A percentile compares a stretch with the other conserved stretches of the same genome.
phyloP scores from a whole-genome alignment of 345 rosid genomes.

The Erodium maritimum region DNA sequence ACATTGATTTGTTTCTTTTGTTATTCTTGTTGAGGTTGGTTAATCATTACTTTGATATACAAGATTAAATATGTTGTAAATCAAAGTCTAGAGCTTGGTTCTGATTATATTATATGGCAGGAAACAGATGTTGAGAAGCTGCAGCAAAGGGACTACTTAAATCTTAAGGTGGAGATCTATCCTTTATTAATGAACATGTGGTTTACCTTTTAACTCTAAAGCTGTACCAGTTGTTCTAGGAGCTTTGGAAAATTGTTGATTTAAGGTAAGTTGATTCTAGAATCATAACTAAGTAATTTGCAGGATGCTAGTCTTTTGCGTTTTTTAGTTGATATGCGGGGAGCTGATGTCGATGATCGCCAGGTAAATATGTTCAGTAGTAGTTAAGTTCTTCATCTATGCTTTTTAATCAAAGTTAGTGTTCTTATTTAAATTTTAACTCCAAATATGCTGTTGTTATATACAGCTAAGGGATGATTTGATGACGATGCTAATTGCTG shows the following conservation, averaged over 20 bases:
- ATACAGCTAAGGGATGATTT: conserved; percentile 82
- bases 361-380: conserved; percentile 38
- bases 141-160: conserved; percentile 74
- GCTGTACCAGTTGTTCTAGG: background rate
- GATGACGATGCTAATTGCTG: conserved; percentile 93
- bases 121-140: conserved; percentile 87
- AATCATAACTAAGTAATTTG: conserved; percentile 16
- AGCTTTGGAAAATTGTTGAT: background rate
- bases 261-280: background rate
- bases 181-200: conserved; percentile 2
- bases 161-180: conserved; percentile 46
- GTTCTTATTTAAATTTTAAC: background rate
- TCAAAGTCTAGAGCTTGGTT: conserved; percentile 4
- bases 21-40: too few species aligned
- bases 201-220: background rate
- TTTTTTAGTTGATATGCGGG: conserved; percentile 89
- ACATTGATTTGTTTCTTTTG: too few species aligned
- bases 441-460: background rate
- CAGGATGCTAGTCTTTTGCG: conserved; percentile 93
- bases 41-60: background rate
- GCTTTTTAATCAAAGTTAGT: background rate
- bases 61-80: background rate
- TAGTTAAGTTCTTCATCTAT: background rate
- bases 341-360: conserved; percentile 72
- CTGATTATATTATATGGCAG: conserved; percentile 26